Evolutionary conservation across 1,139 yeast species (phyloP).

Genomic region (Geotrichum europaeum): DNA sequence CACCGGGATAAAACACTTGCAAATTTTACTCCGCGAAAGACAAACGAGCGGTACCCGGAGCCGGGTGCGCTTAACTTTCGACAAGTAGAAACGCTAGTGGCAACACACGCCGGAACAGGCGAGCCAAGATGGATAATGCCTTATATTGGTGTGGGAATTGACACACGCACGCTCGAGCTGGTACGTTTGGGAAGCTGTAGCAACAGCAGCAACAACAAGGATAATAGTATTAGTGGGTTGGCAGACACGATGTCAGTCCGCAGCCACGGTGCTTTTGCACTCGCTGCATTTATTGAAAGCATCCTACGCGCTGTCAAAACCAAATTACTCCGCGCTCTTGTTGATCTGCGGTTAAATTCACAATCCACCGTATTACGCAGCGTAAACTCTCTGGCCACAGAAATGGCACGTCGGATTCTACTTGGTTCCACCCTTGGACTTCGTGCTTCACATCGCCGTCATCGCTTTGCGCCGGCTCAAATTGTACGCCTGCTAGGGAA

Average conservation of each 20-base stretch:
- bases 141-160: conserved; percentile 16
- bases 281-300: neutral
- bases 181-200: neutral
- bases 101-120: neutral
- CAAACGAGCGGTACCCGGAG: neutral
- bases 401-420: neutral
- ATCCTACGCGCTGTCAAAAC: conserved; percentile 1
- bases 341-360: conserved; percentile 7
- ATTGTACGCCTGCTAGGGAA: neutral
- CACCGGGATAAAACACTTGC: conserved; percentile 51
- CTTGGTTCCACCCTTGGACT: neutral
- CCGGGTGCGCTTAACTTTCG: neutral
- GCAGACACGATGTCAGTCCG: conserved; percentile 4
- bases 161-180: conserved; percentile 15
- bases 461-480: neutral
- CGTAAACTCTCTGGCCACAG: neutral
- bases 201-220: neutral
- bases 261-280: conserved; percentile 8
- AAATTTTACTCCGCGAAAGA: conserved; percentile 24
- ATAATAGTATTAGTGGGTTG: neutral
- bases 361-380: conserved; percentile 6
- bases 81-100: neutral
- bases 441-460: neutral
- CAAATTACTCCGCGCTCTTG: conserved; percentile 1
- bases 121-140: conserved; percentile 11